Base-by-base conservation (phyloP, 768 basidiomycete species). In the Pleurotus tuber-regium region DNA sequence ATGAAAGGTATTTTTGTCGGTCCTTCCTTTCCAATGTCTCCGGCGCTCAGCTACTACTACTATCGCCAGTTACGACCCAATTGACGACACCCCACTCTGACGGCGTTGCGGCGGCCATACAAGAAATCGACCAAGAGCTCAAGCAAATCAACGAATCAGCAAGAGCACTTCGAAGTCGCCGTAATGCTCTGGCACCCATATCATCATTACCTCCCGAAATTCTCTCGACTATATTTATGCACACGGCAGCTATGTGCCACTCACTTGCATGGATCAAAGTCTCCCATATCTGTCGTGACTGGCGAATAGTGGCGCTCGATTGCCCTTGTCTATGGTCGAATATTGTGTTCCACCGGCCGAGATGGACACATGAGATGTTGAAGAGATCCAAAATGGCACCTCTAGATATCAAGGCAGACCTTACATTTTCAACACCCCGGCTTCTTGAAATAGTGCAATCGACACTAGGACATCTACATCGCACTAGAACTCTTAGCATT, bases 351-450 rank as follows among this genome's bases (percentile, higher is more conserved):
- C 58, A 55, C 8, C 65, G 63, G 21, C 65, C 62, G 7, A 56
- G 54, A 25, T 74, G 72, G 70, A 68, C 67, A 14, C 63, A 70
- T 48, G 74, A 73, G 57, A 72, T 79, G 66, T 53, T 80, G 21
- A 61, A 58, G 29, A 67, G 77, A 18, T 80, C 78, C 2, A 77
- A 75, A 56, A 69, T 61, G 60, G 69, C 68, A 12, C 64, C 68
- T 26, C 60, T 73, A 19, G 51, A 61, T 38, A 52, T 74, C 46
- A 64, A 60, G 46, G 63, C 58, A 23, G 55, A 57, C 52, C 39
- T 64, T 36, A 51, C 58, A 26, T 65, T 58, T 51, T 49, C 60
- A 5, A 64, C 63, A 11, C 69, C 62, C 8, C 61, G 50, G 43
- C 63, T 65, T 40, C 50, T 63, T 26, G 58, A 60, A 25, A 57